Conservation (phyloP, 164 flowering plant genomes). For the Chimonanthus salicifolius region DNA sequence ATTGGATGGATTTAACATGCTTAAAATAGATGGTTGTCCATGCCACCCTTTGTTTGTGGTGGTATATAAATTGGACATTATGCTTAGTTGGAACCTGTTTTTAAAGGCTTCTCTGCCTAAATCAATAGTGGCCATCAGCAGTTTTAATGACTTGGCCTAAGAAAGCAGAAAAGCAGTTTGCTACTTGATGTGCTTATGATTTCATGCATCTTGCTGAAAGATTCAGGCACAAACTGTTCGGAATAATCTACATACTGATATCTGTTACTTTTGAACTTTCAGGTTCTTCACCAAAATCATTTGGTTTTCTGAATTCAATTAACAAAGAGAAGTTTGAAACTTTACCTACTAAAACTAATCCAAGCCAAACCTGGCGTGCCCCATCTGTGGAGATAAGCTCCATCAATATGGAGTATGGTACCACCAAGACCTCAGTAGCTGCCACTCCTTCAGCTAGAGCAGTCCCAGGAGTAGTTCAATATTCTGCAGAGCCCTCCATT, state of each 20-base stretch:
- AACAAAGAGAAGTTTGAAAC: conserved; percentile 35
- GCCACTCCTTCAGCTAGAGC: conserved; percentile 23
- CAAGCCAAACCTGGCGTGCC: conserved; percentile 17
- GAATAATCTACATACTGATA: background rate
- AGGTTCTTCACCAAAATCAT: conserved; percentile 61
- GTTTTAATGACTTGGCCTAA: too few species aligned
- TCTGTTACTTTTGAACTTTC: conserved; percentile 20
- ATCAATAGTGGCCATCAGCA: too few species aligned
- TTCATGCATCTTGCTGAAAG: too few species aligned
- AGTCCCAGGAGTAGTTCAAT: conserved; percentile 5
- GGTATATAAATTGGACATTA: background rate
- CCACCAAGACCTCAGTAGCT: conserved; percentile 15
- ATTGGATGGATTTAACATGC: too few species aligned
- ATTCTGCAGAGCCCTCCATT: background rate
- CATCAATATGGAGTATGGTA: conserved; percentile 21
- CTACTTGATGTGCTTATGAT: too few species aligned
- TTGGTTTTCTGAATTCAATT: conserved; percentile 30
- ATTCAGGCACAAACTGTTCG: background rate
- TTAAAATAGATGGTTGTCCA: background rate
- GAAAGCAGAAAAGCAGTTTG: too few species aligned
- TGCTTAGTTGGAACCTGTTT: background rate
- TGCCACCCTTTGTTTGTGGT: background rate
- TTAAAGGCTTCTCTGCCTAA: too few species aligned
- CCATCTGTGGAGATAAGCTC: conserved; percentile 23
- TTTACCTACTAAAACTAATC: conserved; percentile 22